Evolutionary conservation across 1,139 yeast genomes (phyloP).

Genomic region (Lodderomyces elongisporus): DNA sequence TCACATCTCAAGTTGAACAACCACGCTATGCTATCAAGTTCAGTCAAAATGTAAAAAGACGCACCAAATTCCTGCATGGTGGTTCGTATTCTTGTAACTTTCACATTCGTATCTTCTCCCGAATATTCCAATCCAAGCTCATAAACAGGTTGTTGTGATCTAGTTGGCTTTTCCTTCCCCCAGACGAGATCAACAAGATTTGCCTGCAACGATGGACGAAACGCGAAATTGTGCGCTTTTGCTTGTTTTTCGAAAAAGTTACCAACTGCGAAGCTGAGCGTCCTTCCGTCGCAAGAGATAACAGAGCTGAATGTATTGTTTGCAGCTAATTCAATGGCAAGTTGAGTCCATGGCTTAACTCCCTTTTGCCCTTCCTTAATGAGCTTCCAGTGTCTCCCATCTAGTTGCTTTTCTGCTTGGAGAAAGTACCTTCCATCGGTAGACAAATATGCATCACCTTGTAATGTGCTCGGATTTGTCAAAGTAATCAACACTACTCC

Average conservation of each 20-base stretch:
- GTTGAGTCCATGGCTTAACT: slow-evolving; percentile 35
- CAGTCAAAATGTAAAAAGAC: slow-evolving; percentile 34
- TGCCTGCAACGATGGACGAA: slow-evolving; percentile 25
- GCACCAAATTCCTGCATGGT: slow-evolving; percentile 19
- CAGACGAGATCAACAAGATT: slow-evolving; percentile 40
- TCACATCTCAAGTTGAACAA: slow-evolving; percentile 46
- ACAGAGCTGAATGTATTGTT: slow-evolving; percentile 30
- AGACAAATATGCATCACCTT: slow-evolving; percentile 44
- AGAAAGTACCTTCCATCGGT: slow-evolving; percentile 56
- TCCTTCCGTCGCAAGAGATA: slow-evolving; percentile 37
- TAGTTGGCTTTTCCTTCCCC: slow-evolving; percentile 35
- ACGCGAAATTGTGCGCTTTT: slow-evolving; percentile 21
- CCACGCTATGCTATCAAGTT: slow-evolving; percentile 55
- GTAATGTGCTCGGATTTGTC: slow-evolving; percentile 23
- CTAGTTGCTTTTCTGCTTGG: slow-evolving; percentile 42
- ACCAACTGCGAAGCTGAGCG: slow-evolving; percentile 30
- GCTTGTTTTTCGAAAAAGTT: slow-evolving; percentile 28
- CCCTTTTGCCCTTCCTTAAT: slow-evolving; percentile 36
- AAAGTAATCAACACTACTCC: slow-evolving; percentile 51
- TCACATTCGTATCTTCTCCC: slow-evolving; percentile 38
- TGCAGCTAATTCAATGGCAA: slow-evolving; percentile 31
- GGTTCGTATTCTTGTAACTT: slow-evolving; percentile 25
- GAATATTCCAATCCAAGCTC: slow-evolving; percentile 35
- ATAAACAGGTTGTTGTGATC: slow-evolving; percentile 37
- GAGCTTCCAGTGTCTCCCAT: slow-evolving; percentile 29